Percentiles rank a stretch among this genome's conserved stretches.
These are phyloP conservation scores for Fonsecaea pedrosoi DNA, from an alignment of 2,329 filamentous ascomycete genomes.

Conservation along the genomic window DNA sequence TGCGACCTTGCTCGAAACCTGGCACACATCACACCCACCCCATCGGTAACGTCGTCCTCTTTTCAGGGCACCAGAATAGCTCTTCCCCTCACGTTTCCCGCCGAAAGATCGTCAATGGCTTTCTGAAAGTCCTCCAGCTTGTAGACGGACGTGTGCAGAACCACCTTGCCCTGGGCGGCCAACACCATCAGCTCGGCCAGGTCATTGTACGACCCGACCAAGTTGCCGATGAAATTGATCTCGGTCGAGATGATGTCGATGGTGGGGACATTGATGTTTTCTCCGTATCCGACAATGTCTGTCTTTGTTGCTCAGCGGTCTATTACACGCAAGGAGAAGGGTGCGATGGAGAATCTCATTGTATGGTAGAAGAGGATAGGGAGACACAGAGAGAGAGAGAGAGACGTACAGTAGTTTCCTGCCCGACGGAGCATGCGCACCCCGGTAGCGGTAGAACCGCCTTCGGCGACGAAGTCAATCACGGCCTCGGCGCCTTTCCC, in stretches of 20 bases:
- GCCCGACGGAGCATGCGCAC: conserved; percentile 29
- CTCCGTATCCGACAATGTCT: conserved; percentile 31
- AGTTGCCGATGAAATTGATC: conserved; percentile 35
- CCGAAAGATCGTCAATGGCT: conserved; percentile 29
- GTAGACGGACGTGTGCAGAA: conserved; percentile 28
- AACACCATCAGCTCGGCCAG: conserved; percentile 33
- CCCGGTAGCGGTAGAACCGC: conserved; percentile 29
- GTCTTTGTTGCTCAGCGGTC: neutral
- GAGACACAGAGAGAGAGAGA: neutral
- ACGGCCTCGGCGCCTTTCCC: conserved; percentile 32
- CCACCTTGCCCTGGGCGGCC: conserved; percentile 31
- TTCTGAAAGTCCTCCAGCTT: conserved; percentile 34
- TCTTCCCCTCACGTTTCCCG: conserved; percentile 27
- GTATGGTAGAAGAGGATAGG: neutral
- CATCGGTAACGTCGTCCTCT: neutral
- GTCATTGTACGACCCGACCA: conserved; percentile 33
- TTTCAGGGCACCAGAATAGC: conserved; percentile 29
- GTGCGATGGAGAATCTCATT: neutral
- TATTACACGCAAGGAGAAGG: no score
- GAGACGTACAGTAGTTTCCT: conserved; percentile 23
- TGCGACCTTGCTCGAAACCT: no score
- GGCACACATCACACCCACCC: no score
- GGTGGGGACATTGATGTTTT: conserved; percentile 29
- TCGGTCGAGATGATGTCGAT: conserved; percentile 35
- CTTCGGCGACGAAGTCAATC: conserved; percentile 35